Evolutionary conservation across 2,329 filamentous ascomycete species (phyloP).

Genomic region (Phyllosticta capitalensis): DNA sequence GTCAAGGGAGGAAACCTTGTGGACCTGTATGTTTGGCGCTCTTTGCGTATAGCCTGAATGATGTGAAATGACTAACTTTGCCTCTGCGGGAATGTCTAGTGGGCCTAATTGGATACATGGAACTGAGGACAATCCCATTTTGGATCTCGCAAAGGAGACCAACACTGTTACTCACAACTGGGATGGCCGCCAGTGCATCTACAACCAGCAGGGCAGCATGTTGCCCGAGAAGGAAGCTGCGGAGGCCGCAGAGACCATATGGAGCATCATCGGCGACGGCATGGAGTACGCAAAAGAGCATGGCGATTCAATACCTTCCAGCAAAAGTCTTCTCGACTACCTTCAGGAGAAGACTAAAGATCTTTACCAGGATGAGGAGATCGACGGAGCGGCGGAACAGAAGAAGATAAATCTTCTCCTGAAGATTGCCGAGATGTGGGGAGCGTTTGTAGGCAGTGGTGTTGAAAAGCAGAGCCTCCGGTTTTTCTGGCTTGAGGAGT

Average conservation of each 20-base stretch:
- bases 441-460: constrained; percentile 59
- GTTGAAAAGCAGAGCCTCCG: constrained; percentile 58
- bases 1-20: constrained; percentile 41
- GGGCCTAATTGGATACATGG: constrained; percentile 79
- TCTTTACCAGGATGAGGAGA: constrained; percentile 24
- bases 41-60: not conserved
- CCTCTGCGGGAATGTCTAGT: constrained; percentile 22
- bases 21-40: constrained; percentile 42
- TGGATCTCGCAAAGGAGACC: constrained; percentile 55
- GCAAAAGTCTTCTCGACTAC: constrained; percentile 48
- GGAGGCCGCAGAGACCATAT: constrained; percentile 45
- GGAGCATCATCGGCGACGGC: constrained; percentile 58
- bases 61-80: constrained; percentile 1
- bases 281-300: constrained; percentile 57
- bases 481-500: constrained; percentile 72
- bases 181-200: constrained; percentile 46
- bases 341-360: constrained; percentile 41
- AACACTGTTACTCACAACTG: constrained; percentile 44
- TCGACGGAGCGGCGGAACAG: constrained; percentile 27
- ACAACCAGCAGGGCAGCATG: constrained; percentile 46
- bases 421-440: constrained; percentile 56
- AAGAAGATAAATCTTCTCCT: constrained; percentile 41
- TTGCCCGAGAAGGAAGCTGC: constrained; percentile 35
- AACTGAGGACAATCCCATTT: constrained; percentile 59
- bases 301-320: constrained; percentile 41